A percentile compares a stretch with the other conserved stretches of the same genome.
phyloP scores from a whole-genome alignment of 805 yeast genomes.

The Debaryomyces tyrocola region DNA sequence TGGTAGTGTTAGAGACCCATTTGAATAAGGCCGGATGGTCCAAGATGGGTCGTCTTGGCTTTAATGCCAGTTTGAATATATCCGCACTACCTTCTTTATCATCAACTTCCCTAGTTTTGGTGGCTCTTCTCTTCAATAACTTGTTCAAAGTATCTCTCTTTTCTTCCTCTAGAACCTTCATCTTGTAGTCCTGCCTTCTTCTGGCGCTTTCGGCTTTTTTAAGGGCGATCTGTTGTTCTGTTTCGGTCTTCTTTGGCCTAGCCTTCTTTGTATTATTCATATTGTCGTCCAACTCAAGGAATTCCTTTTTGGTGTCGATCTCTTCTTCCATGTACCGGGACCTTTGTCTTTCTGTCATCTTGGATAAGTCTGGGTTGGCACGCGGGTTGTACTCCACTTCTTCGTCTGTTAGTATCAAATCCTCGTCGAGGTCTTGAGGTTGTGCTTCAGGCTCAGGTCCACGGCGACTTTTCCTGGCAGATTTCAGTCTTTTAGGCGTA shows the following conservation, averaged over 20 bases:
- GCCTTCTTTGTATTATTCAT: conserved; percentile 33
- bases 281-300: conserved; percentile 29
- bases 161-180: conserved; percentile 84
- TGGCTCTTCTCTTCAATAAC: conserved; percentile 79
- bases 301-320: conserved; percentile 14
- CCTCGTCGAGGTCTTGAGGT: conserved; percentile 35
- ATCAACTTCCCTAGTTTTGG: conserved; percentile 53
- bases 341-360: conserved; percentile 59
- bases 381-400: conserved; percentile 46
- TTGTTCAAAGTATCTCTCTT: conserved; percentile 89
- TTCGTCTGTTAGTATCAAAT: conserved; percentile 38
- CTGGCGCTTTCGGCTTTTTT: conserved; percentile 87
- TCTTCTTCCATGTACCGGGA: conserved; percentile 32
- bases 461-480: conserved; percentile 6
- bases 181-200: conserved; percentile 80
- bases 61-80: conserved; percentile 15
- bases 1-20: conserved; percentile 10
- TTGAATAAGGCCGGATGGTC: conserved; percentile 43
- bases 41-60: conserved; percentile 43
- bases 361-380: conserved; percentile 41
- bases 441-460: conserved; percentile 14
- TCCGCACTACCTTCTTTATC: conserved; percentile 28
- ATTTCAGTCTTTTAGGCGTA: conserved; percentile 3
- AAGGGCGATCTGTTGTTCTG: conserved; percentile 81
- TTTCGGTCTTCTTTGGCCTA: conserved; percentile 54